phyloP scores from a whole-genome alignment of 2,329 filamentous ascomycete genomes.

The Colletotrichum tabaci region DNA sequence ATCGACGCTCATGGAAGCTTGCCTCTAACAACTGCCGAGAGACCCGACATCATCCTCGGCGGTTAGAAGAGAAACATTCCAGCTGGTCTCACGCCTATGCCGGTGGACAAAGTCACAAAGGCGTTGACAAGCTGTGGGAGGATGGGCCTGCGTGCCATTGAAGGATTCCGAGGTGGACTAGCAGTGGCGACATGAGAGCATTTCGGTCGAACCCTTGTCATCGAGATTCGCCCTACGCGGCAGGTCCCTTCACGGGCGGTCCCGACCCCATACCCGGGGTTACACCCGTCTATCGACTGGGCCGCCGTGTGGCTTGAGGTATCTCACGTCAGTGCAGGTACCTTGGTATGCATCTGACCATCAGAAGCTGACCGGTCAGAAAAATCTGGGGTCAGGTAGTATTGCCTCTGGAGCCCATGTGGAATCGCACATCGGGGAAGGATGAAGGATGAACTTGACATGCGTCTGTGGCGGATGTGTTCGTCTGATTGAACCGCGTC shows the following conservation, averaged over 20 bases:
- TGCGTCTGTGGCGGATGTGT: not conserved
- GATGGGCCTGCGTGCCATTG: not conserved
- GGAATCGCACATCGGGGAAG: not conserved
- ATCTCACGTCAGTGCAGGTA: constrained; percentile 4
- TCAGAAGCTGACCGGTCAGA: not conserved
- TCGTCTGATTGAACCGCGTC: not conserved
- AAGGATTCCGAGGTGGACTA: not conserved
- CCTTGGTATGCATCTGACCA: constrained; percentile 2
- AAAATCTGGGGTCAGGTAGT: not conserved
- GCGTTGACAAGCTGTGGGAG: not conserved
- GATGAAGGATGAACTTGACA: not conserved
- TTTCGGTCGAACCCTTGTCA: not conserved
- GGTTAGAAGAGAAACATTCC: not conserved
- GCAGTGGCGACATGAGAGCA: not conserved
- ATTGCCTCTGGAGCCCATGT: not conserved
- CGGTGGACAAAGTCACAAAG: not conserved
- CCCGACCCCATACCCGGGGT: constrained; percentile 2
- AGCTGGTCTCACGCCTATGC: not conserved
- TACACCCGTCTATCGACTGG: not conserved
- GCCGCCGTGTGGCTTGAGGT: not conserved
- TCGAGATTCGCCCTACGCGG: not conserved
- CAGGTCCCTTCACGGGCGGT: constrained; percentile 17
- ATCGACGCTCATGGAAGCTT: not conserved
- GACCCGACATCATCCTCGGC: not conserved
- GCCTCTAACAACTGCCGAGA: not conserved